Conservation (phyloP, 345 rosid species). For the Sisymbrium altissimum region DNA sequence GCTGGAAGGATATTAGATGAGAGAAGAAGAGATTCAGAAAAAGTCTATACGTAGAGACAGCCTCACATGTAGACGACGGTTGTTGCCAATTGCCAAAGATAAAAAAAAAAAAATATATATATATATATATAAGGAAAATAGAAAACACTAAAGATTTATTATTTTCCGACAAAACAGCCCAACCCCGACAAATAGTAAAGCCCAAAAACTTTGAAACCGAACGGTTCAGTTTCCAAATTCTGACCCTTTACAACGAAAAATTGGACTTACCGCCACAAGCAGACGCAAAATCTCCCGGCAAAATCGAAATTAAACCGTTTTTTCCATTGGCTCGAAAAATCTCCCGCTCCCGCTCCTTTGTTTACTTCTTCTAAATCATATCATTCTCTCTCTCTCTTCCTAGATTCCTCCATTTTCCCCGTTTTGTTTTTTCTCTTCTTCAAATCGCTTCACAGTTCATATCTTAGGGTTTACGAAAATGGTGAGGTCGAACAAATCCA, state of each 20-base stretch:
- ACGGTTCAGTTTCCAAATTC: not conserved
- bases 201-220: not conserved
- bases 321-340: not conserved
- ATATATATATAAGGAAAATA: too few species aligned
- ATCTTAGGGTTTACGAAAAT: conserved; percentile 24
- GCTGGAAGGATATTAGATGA: too few species aligned
- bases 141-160: too few species aligned
- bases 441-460: not conserved
- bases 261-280: conserved; percentile 18
- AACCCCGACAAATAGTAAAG: not conserved
- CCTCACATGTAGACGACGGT: too few species aligned
- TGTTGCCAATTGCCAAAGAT: too few species aligned
- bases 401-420: too few species aligned
- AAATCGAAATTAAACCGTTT: conserved; percentile 24
- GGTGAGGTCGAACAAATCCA: conserved; percentile 61
- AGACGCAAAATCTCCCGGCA: conserved; percentile 22
- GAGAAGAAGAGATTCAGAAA: too few species aligned
- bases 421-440: not conserved
- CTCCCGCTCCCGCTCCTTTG: conserved; percentile 23
- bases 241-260: not conserved
- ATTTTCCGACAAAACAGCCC: too few species aligned
- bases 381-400: too few species aligned
- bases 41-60: too few species aligned
- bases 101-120: too few species aligned
- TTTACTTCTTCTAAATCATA: not conserved